Evolutionary conservation across 2,329 filamentous ascomycete genomes (phyloP).

Genomic region (Onygenales sp.): DNA sequence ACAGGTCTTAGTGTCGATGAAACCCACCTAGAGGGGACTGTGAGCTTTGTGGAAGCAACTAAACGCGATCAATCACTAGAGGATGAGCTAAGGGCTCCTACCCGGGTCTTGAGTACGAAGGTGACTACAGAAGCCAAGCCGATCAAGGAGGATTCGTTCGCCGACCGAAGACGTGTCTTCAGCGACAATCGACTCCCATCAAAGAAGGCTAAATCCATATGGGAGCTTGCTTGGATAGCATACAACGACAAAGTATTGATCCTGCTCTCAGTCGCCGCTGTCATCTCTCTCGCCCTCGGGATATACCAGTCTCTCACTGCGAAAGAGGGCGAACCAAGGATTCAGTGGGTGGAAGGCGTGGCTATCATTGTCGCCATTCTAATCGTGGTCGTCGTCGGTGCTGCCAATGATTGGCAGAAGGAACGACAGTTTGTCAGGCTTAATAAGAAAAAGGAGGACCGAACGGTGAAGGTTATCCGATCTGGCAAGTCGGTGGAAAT

Average conservation of each 20-base stretch:
- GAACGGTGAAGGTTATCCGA: constrained; percentile 64
- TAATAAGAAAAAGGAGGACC: constrained; percentile 69
- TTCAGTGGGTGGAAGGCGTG: constrained; percentile 60
- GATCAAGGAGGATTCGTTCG: constrained; percentile 34
- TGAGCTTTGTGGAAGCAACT: constrained; percentile 58
- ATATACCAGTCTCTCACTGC: constrained; percentile 63
- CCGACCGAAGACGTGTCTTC: constrained; percentile 61
- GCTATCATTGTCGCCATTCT: constrained; percentile 57
- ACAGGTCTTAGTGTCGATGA: constrained; percentile 65
- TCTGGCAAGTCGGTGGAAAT: constrained; percentile 62
- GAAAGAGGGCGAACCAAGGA: constrained; percentile 35
- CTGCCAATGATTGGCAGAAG: constrained; percentile 59
- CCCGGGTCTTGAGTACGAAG: constrained; percentile 12
- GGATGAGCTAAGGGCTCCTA: constrained; percentile 8
- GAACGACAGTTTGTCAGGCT: constrained; percentile 56
- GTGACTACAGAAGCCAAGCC: constrained; percentile 11
- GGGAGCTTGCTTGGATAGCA: constrained; percentile 65
- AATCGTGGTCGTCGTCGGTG: constrained; percentile 54
- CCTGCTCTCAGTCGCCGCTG: constrained; percentile 58
- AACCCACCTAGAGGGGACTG: constrained; percentile 48
- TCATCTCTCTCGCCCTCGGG: constrained; percentile 65
- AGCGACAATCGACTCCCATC: constrained; percentile 59
- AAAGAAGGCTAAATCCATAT: constrained; percentile 59
- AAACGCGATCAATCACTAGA: constrained; percentile 11
- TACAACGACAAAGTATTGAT: constrained; percentile 76